Evolutionary conservation across 257 asterid genomes (phyloP).

Genomic region (Salvia hispanica): DNA sequence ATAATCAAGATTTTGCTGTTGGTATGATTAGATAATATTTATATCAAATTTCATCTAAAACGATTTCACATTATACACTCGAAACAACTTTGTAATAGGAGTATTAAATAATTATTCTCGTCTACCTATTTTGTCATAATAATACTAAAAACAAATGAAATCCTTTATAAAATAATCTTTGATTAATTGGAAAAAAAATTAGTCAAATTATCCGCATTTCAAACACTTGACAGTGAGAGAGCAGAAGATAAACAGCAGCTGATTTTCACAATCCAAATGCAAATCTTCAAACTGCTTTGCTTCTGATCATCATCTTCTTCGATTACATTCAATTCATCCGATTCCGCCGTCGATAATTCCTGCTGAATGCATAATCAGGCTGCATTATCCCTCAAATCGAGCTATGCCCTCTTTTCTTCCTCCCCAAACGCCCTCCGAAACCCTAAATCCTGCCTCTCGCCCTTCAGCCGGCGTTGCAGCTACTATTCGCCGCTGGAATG

Average conservation of each 20-base stretch:
- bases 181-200: too few relatives aligned
- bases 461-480: conserved; percentile 14
- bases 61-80: too few relatives aligned
- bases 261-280: neutral
- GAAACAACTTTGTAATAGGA: too few relatives aligned
- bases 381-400: conserved; percentile 45
- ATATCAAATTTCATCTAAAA: too few relatives aligned
- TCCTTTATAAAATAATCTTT: too few relatives aligned
- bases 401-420: conserved; percentile 46
- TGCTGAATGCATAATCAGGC: conserved; percentile 71
- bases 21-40: too few relatives aligned
- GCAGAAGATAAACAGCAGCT: neutral
- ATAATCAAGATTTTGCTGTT: too few relatives aligned
- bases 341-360: conserved; percentile 4
- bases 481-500: conserved; percentile 44
- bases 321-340: neutral
- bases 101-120: too few relatives aligned
- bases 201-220: too few relatives aligned
- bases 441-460: conserved; percentile 47
- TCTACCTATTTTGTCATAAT: too few relatives aligned
- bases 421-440: conserved; percentile 45
- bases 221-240: neutral
- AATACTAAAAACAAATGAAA: too few relatives aligned
- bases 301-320: neutral
- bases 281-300: conserved; percentile 5